These are phyloP conservation scores for Chalaropsis ovoidea DNA, from an alignment of 2,329 filamentous ascomycete species.

Conservation along the genomic window DNA sequence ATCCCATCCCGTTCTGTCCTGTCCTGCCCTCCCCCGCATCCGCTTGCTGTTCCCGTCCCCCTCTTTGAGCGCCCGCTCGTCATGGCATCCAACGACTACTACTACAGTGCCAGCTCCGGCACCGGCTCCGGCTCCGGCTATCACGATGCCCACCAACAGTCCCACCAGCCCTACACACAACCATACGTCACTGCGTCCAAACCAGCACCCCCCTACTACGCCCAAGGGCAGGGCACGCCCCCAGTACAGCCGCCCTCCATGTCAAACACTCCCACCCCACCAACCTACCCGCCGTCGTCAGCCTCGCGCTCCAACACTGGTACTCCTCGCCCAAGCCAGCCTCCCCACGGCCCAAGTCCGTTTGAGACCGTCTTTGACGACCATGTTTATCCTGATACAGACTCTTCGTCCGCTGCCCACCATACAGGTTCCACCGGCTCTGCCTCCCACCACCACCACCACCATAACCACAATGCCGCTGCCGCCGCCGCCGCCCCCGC, in stretches of 20 bases:
- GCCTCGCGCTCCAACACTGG: constrained; percentile 29
- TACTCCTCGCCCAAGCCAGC: constrained; percentile 24
- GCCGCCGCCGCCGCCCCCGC: background rate
- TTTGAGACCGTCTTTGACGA: constrained; percentile 61
- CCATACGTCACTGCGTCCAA: constrained; percentile 17
- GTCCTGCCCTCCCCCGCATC: background rate
- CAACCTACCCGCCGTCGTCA: constrained; percentile 25
- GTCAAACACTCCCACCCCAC: constrained; percentile 16
- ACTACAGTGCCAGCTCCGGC: constrained; percentile 17
- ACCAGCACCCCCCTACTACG: constrained; percentile 22
- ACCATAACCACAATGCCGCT: too few relatives aligned
- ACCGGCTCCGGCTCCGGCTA: constrained; percentile 18
- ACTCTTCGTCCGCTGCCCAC: constrained; percentile 17
- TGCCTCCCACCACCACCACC: background rate
- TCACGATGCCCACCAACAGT: constrained; percentile 19
- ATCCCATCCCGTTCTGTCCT: background rate
- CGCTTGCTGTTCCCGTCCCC: background rate
- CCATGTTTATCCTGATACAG: constrained; percentile 49
- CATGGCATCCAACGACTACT: constrained; percentile 27
- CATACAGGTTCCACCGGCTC: background rate
- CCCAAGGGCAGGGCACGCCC: constrained; percentile 22
- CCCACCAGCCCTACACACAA: constrained; percentile 16
- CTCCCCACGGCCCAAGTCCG: constrained; percentile 38
- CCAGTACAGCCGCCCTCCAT: constrained; percentile 17
- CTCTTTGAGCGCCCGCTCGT: background rate